phyloP scores from a whole-genome alignment of 1,139 yeast species.

The Protomyces inouyei region DNA sequence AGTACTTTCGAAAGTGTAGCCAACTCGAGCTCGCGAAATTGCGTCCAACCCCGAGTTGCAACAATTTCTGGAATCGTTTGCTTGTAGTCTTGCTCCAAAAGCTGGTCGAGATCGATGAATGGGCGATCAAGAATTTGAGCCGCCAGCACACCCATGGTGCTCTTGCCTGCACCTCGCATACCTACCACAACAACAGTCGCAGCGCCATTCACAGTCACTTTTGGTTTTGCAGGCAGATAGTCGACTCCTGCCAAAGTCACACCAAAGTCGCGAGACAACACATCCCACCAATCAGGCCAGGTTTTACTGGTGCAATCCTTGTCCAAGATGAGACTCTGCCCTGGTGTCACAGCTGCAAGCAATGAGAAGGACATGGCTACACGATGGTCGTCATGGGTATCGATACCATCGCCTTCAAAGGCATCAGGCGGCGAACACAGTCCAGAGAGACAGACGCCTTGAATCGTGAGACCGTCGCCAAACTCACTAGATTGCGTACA shows the following conservation, averaged over 20 bases:
- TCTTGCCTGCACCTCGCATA: conserved; percentile 97
- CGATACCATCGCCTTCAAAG: conserved; percentile 47
- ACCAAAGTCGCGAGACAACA: conserved; percentile 63
- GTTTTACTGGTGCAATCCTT: conserved; percentile 93
- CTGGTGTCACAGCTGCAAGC: conserved; percentile 55
- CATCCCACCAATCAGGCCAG: conserved; percentile 99
- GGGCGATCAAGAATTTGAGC: conserved; percentile 67
- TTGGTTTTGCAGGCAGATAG: conserved; percentile 30
- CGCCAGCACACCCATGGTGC: conserved; percentile 78
- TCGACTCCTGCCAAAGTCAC: conserved; percentile 61
- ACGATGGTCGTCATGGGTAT: conserved; percentile 90
- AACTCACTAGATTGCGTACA: conserved; percentile 68
- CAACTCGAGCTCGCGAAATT: conserved; percentile 68
- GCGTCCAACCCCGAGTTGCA: conserved; percentile 74
- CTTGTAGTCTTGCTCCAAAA: conserved; percentile 55
- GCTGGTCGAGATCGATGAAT: conserved; percentile 70
- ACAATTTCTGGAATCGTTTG: conserved; percentile 63
- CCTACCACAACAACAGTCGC: conserved; percentile 76
- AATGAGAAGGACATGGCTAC: conserved; percentile 97
- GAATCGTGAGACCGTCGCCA: conserved; percentile 86
- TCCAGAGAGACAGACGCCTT: conserved; percentile 47
- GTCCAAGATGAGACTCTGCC: conserved; percentile 68
- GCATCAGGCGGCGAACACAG: conserved; percentile 42
- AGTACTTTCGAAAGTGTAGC: conserved; percentile 54
- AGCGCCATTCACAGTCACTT: conserved; percentile 11